phyloP scores from a whole-genome alignment of 352 stramenopile species.

The Phytophthora pinifolia region DNA sequence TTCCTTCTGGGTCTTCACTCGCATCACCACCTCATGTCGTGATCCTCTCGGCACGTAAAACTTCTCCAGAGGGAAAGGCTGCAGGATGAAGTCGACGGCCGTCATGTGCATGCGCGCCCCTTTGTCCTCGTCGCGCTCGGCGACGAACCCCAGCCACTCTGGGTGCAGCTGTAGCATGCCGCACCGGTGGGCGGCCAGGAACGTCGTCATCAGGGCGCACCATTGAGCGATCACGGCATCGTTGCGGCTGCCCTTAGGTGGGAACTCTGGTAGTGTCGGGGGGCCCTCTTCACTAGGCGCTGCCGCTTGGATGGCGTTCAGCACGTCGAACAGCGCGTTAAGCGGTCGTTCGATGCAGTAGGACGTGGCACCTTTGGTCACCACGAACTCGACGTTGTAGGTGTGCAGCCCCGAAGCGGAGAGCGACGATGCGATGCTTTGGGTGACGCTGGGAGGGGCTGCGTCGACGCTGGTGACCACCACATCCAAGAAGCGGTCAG shows the following conservation, averaged over 20 bases:
- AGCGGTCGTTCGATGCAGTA: constrained; percentile 60
- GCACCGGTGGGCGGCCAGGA: constrained; percentile 33
- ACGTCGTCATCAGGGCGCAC: constrained; percentile 64
- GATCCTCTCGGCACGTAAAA: constrained; percentile 49
- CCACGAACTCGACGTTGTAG: constrained; percentile 63
- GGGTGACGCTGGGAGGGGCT: constrained; percentile 32
- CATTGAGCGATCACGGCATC: constrained; percentile 63
- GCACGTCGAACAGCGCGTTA: constrained; percentile 37
- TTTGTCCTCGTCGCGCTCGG: constrained; percentile 45
- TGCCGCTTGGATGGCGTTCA: constrained; percentile 30
- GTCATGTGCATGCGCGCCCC: constrained; percentile 69
- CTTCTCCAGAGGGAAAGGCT: constrained; percentile 77
- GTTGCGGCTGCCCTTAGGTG: constrained; percentile 42
- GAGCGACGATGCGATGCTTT: constrained; percentile 41
- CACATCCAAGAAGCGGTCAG: constrained; percentile 51
- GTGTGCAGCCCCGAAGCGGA: constrained; percentile 33
- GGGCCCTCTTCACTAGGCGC: constrained; percentile 1
- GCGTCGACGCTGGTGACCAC: constrained; percentile 68
- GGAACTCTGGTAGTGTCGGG: constrained; percentile 44
- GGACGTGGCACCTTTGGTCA: constrained; percentile 48
- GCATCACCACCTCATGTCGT: constrained; percentile 44
- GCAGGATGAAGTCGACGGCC: constrained; percentile 81
- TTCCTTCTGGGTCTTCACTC: constrained; percentile 41
- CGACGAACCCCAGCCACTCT: constrained; percentile 62
- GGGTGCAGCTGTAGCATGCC: constrained; percentile 33